Evolutionary conservation across 2,329 filamentous ascomycete species (phyloP).

Genomic region (Penicillium sp.): DNA sequence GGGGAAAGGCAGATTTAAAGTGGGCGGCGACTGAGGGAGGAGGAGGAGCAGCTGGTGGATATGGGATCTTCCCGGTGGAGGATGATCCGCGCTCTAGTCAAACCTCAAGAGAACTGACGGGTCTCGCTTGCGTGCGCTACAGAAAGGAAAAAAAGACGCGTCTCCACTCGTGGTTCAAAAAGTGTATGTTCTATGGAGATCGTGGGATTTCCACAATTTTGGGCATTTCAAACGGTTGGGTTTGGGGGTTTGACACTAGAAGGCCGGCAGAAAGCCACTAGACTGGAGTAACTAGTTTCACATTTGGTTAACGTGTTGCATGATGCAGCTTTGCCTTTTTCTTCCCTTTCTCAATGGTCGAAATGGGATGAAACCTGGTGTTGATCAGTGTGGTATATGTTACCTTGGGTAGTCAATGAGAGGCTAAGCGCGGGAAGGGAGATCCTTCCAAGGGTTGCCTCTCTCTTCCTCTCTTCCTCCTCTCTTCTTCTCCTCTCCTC

Average conservation of each 20-base stretch:
- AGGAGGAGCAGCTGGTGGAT: conserved; percentile 16
- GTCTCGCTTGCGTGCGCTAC: background rate
- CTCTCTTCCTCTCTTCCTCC: background rate
- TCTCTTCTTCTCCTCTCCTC: background rate
- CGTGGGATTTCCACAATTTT: background rate
- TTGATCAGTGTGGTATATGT: background rate
- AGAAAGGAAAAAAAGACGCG: background rate
- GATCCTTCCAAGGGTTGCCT: no score
- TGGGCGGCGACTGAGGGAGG: conserved; percentile 8
- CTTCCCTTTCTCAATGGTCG: no score
- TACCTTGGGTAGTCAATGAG: no score
- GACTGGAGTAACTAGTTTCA: background rate
- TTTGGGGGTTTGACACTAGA: background rate
- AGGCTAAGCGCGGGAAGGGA: no score
- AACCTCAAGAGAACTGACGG: conserved; percentile 6
- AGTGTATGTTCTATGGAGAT: background rate
- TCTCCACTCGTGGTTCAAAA: background rate
- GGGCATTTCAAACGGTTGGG: background rate
- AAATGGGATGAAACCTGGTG: no score
- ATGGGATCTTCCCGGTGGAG: conserved; percentile 26
- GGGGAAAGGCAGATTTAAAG: background rate
- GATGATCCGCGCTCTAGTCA: conserved; percentile 25
- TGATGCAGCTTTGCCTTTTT: no score
- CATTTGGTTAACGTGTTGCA: no score
- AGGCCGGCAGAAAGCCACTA: conserved; percentile 1